phyloP scores from a whole-genome alignment of 176 grass and related monocot species.

The Calamus simplicifolius region DNA sequence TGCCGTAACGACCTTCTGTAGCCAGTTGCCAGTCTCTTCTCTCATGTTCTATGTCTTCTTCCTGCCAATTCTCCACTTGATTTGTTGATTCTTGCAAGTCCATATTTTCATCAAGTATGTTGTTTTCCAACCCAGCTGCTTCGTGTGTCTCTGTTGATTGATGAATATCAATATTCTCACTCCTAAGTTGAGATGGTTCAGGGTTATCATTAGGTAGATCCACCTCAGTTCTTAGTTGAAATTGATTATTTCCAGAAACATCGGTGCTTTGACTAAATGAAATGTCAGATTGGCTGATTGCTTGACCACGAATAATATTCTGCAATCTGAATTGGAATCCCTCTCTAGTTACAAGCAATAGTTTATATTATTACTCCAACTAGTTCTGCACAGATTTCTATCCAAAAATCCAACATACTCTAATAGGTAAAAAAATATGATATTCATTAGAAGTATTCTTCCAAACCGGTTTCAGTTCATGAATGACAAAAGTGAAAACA shows the following conservation, averaged over 20 bases:
- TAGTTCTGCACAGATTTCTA: too few species aligned
- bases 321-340: slow-evolving; percentile 90
- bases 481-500: too few species aligned
- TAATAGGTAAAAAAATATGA: too few species aligned
- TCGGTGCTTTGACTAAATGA: slow-evolving; percentile 36
- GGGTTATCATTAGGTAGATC: slow-evolving; percentile 29
- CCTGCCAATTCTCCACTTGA: slow-evolving; percentile 34
- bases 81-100: slow-evolving; percentile 27
- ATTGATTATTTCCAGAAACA: slow-evolving; percentile 31
- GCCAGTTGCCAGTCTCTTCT: slow-evolving; percentile 33
- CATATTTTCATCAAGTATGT: slow-evolving; percentile 20
- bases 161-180: slow-evolving; percentile 19
- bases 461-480: too few species aligned
- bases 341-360: slow-evolving; percentile 56
- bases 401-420: too few species aligned
- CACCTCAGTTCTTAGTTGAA: slow-evolving; percentile 24
- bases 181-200: slow-evolving; percentile 27
- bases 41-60: slow-evolving; percentile 24
- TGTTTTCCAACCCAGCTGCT: slow-evolving; percentile 37
- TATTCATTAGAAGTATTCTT: too few species aligned
- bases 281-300: slow-evolving; percentile 39
- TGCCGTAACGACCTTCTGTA: not conserved
- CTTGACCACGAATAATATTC: slow-evolving; percentile 66
- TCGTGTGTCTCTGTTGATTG: slow-evolving; percentile 18
- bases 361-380: too few species aligned